Conservation (phyloP, 164 flowering plant genomes). For the Dillenia turbinata region DNA sequence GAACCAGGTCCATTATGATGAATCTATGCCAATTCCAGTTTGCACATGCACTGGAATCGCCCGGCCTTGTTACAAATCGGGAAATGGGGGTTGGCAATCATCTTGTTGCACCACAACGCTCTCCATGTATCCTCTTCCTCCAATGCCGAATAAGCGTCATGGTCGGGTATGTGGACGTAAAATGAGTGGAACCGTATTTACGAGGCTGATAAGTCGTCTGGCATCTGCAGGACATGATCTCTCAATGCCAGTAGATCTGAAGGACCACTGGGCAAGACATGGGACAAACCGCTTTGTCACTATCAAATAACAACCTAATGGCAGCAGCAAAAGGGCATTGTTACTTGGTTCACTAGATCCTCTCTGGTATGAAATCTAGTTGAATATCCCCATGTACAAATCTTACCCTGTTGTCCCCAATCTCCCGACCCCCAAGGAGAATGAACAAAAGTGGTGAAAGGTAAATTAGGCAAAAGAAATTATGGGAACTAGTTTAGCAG, state of each 20-base stretch:
- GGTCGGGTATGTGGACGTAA: constrained; percentile 36
- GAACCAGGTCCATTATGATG: constrained; percentile 29
- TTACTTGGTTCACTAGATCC: not conserved
- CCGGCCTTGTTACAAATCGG: constrained; percentile 47
- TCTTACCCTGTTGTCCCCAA: not conserved
- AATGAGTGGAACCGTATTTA: constrained; percentile 36
- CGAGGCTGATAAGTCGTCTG: constrained; percentile 30
- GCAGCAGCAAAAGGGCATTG: not conserved
- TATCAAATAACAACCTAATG: constrained; percentile 19
- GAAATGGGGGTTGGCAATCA: constrained; percentile 52
- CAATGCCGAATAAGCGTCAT: constrained; percentile 31
- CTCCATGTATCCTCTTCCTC: constrained; percentile 38
- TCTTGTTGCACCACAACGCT: constrained; percentile 47
- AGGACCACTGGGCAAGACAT: constrained; percentile 41
- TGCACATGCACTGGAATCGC: constrained; percentile 40
- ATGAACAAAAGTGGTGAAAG: not conserved
- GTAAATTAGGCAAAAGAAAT: no score
- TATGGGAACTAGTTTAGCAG: no score
- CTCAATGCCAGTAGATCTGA: constrained; percentile 30
- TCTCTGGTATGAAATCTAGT: not conserved
- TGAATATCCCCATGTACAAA: not conserved
- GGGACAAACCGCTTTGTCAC: constrained; percentile 44
- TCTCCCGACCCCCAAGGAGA: not conserved
- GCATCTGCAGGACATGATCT: constrained; percentile 35
- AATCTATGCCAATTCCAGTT: constrained; percentile 35